Percentiles rank a stretch among this genome's conserved stretches.
phyloP scores from a whole-genome alignment of 2,329 filamentous ascomycete species.

The Venturia nashicola region DNA sequence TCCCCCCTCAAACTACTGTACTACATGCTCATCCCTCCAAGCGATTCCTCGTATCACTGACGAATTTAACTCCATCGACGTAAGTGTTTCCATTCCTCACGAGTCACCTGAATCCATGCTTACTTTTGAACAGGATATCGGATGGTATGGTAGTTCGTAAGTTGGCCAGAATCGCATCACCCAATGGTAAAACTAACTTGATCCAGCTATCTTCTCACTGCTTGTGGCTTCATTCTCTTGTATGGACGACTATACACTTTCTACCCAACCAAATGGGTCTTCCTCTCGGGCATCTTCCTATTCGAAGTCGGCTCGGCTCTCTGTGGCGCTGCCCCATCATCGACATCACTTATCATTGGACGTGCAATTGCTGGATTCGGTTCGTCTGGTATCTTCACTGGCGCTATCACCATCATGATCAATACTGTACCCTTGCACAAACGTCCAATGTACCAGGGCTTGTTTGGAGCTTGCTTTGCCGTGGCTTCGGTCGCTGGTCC shows the following conservation, averaged over 20 bases:
- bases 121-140: constrained; percentile 2
- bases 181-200: too few species aligned
- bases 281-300: constrained; percentile 9
- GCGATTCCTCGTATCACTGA: constrained; percentile 14
- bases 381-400: constrained; percentile 12
- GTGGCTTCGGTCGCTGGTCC: constrained; percentile 11
- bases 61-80: constrained; percentile 15
- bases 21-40: too few species aligned
- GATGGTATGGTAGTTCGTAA: constrained; percentile 10
- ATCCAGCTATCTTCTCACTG: constrained; percentile 8
- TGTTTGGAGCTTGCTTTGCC: constrained; percentile 11
- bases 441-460: constrained; percentile 12
- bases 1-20: too few species aligned
- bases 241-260: constrained; percentile 12
- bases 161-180: neutral
- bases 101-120: neutral
- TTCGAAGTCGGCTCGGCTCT: constrained; percentile 13
- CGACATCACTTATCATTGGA: constrained; percentile 13
- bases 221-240: constrained; percentile 8
- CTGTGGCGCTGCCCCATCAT: constrained; percentile 13
- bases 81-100: constrained; percentile 8
- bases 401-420: constrained; percentile 12
- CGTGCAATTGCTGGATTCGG: constrained; percentile 14
- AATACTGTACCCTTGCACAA: constrained; percentile 12
- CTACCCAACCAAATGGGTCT: constrained; percentile 10